A percentile compares a stretch with the other conserved stretches of the same genome.
Evolutionary conservation across 495 filamentous ascomycete species (phyloP).

Genomic region (Haplographium delicatum): DNA sequence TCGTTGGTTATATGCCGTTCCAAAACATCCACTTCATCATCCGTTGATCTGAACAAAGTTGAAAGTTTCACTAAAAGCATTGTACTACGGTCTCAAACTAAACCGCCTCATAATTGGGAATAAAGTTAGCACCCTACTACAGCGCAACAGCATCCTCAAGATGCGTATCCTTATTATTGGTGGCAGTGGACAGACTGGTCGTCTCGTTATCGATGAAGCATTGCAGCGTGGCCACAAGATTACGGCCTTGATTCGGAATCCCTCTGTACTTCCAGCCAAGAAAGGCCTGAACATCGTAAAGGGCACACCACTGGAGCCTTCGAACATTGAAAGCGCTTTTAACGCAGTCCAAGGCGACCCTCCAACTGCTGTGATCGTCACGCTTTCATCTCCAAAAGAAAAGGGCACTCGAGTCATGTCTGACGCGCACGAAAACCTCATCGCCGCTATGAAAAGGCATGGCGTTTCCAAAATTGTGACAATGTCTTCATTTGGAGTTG

Average conservation of each 20-base stretch:
- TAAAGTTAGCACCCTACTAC: conserved; percentile 14
- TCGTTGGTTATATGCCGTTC: conserved; percentile 15
- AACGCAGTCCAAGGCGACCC: conserved; percentile 20
- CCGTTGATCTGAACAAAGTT: conserved; percentile 19
- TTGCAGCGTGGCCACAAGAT: conserved; percentile 35
- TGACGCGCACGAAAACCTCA: conserved; percentile 28
- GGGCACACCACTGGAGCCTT: conserved; percentile 34
- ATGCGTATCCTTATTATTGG: conserved; percentile 42
- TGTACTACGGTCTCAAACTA: conserved; percentile 18
- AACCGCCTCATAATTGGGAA: conserved; percentile 19
- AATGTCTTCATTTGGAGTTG: conserved; percentile 36
- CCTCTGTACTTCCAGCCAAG: conserved; percentile 25
- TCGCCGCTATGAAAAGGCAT: conserved; percentile 34
- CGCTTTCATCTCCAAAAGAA: conserved; percentile 25
- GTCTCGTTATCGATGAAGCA: conserved; percentile 35
- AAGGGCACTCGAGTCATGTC: conserved; percentile 21
- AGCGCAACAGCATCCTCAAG: conserved; percentile 16
- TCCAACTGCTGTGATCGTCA: conserved; percentile 33
- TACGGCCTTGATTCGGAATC: conserved; percentile 37
- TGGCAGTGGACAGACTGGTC: conserved; percentile 39
- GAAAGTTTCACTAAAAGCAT: conserved; percentile 21
- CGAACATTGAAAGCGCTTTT: conserved; percentile 34
- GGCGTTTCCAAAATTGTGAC: conserved; percentile 32
- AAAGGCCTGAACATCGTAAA: conserved; percentile 29
- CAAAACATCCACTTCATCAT: conserved; percentile 15